A percentile compares a stretch with the other conserved stretches of the same genome.
phyloP scores from a whole-genome alignment of 2,329 filamentous ascomycete genomes.

The Colletotrichum orchidophilum region DNA sequence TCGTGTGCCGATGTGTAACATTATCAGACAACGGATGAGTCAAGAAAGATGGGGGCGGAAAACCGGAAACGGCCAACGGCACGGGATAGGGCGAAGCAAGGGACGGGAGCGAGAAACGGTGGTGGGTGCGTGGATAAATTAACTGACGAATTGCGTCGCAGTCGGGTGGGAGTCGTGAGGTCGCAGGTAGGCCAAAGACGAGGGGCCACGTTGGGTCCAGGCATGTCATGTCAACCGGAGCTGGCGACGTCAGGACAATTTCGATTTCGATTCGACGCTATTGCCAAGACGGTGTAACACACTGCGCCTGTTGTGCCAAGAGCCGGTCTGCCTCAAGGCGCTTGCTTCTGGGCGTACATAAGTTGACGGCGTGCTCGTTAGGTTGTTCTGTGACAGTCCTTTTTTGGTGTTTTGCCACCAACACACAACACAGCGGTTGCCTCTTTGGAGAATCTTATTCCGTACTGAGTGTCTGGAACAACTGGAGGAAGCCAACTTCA shows the following conservation, averaged over 20 bases:
- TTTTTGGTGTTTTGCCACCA: background rate
- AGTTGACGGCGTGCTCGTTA: background rate
- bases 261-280: background rate
- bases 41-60: slow-evolving; percentile 19
- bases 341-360: background rate
- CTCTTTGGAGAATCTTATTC: background rate
- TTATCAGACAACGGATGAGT: slow-evolving; percentile 21
- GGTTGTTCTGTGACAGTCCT: background rate
- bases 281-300: slow-evolving; percentile 16
- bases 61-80: slow-evolving; percentile 3
- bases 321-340: background rate
- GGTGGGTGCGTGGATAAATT: background rate
- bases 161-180: background rate
- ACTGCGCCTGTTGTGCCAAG: slow-evolving; percentile 26
- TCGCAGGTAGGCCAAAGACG: background rate
- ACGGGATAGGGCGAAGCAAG: background rate
- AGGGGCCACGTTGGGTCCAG: slow-evolving; percentile 10
- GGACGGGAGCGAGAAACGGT: background rate
- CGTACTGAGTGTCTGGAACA: background rate
- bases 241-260: slow-evolving; percentile 2
- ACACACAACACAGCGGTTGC: background rate
- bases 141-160: background rate
- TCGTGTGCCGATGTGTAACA: slow-evolving; percentile 16
- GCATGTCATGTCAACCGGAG: slow-evolving; percentile 5
- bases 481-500: background rate